Base-by-base conservation (phyloP, 352 stramenopile genomes). In the Pythium guiyangense region DNA sequence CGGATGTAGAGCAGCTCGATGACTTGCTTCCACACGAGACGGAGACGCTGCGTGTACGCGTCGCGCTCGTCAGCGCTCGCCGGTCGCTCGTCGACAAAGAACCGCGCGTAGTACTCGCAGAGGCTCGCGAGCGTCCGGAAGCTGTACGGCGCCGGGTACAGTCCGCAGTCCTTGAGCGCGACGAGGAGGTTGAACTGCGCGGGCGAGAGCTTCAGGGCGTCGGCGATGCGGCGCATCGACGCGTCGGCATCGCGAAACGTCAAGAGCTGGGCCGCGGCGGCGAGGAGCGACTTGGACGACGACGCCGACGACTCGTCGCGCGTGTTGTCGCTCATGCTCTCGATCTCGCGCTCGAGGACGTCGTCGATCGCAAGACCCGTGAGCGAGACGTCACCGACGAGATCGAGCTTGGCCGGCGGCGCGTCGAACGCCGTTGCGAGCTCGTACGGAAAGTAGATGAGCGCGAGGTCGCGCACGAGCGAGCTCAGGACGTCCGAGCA, bases 361-460 rank as follows among this genome's bases (percentile, higher is more conserved):
- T 76, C 48, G 46, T 90, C 82, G 43, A 92, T 86, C 2, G 69
- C 44, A 11, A 74, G 59, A 2, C 77, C 82, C 2, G 59, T 67
- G 50, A 92, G 74, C 43, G 77, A 64, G 1, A 92, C 59, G 14
- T 79, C 60, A 4, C 81, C 79, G 42, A 84, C 72, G 6, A 89
- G 57, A 42, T 92, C 74, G 15, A 90, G 49, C 37, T 84, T 86
- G 1, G 66, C 63, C 20, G 82, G 78, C 25, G 76, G 79, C 14
- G 69, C 58, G 4, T 79, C 69, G 45, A 90, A 89, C 5, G 70
- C 66, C 11, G 78, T 39, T 8, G 77, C 78, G 22, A 92, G 49
- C 43, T 92, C 83, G n/a, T 66, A 70, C 0, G 83, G 83, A 27
- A 92, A 85, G 51, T 90, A 90, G 6, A 79, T 52, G 9, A 90